Conservation (phyloP, 257 asterid species). For the Solanum raphanifolium region DNA sequence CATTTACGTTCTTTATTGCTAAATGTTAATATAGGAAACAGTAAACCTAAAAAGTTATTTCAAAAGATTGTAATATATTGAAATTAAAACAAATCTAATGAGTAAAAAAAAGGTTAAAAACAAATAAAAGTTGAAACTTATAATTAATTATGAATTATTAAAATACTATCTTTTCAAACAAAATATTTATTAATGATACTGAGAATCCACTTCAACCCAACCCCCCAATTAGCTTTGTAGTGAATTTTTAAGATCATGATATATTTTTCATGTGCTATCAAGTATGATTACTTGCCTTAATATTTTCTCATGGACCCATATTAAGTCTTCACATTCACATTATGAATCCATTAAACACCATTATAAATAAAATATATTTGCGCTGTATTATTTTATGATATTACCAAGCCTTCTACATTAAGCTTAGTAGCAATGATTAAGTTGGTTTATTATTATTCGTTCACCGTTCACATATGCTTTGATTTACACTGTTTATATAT, state of each 20-base stretch:
- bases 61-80: not conserved
- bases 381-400: not conserved
- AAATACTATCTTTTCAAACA: not conserved
- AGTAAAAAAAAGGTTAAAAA: not conserved
- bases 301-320: not conserved
- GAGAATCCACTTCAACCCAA: not conserved
- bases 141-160: not conserved
- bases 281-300: not conserved
- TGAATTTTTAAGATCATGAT: not conserved
- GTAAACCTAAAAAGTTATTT: not conserved
- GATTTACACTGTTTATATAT: too few relatives aligned
- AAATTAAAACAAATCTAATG: not conserved
- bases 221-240: not conserved
- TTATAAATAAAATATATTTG: too few relatives aligned
- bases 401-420: not conserved
- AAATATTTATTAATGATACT: not conserved
- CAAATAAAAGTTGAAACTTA: not conserved
- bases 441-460: not conserved
- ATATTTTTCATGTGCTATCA: not conserved
- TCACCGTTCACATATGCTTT: too few relatives aligned
- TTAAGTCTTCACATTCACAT: not conserved
- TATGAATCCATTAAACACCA: not conserved
- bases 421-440: not conserved
- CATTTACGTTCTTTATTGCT: not conserved
- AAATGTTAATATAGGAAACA: not conserved